Evolutionary conservation across 2,329 filamentous ascomycete genomes (phyloP).

Genomic region (Venturia pyrina): DNA sequence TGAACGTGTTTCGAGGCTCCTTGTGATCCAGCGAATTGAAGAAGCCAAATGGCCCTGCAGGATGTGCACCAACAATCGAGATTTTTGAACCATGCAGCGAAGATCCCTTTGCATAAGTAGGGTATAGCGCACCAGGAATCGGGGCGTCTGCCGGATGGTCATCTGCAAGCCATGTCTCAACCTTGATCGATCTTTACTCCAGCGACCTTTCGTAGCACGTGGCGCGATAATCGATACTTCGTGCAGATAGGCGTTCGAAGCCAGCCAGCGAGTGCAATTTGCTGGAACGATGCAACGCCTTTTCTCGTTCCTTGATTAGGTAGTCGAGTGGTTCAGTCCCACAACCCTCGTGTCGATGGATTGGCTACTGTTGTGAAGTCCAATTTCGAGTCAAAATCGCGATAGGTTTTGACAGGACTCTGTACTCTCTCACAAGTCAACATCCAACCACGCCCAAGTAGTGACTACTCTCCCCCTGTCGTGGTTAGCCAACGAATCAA

Average conservation of each 20-base stretch:
- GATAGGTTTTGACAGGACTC: not conserved
- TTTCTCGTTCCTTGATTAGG: not conserved
- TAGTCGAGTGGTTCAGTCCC: not conserved
- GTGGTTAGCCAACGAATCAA: conserved; percentile 11
- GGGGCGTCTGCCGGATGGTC: not conserved
- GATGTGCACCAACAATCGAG: not conserved
- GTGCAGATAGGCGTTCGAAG: not conserved
- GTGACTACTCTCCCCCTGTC: conserved; percentile 10
- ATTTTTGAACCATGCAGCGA: not conserved
- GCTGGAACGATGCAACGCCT: not conserved
- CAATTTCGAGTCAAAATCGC: not conserved
- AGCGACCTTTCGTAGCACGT: not conserved
- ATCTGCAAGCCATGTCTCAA: not conserved
- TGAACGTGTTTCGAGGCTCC: too few relatives aligned
- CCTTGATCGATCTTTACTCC: not conserved
- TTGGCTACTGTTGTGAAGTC: not conserved
- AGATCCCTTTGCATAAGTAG: not conserved
- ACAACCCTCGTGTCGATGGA: not conserved
- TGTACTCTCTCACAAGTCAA: not conserved
- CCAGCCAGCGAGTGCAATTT: not conserved
- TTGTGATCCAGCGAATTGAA: too few relatives aligned
- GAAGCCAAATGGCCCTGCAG: not conserved
- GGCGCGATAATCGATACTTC: not conserved
- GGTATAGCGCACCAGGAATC: too few relatives aligned
- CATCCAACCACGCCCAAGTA: conserved; percentile 14